A percentile compares a stretch with the other conserved stretches of the same genome.
Conservation (phyloP, 139 green algal species). For the Tetraselmis striata region DNA sequence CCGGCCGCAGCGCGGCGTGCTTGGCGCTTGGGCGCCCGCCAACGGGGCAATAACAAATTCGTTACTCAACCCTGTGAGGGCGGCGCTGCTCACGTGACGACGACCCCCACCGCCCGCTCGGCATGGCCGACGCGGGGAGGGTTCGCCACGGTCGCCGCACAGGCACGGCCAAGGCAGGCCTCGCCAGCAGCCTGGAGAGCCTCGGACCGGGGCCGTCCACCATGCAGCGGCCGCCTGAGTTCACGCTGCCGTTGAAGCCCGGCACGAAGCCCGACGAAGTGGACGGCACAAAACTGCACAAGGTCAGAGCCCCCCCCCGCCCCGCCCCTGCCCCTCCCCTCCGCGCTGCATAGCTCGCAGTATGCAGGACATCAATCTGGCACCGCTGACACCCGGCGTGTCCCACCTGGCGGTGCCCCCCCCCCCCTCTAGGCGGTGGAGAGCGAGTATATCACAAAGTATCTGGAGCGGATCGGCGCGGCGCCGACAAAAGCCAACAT, state of each 20-base stretch:
- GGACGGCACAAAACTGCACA: not conserved
- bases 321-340: no score
- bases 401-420: no score
- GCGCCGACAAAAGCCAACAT: slow-evolving; percentile 24
- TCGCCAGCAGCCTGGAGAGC: not conserved
- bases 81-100: no score
- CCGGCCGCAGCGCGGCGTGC: no score
- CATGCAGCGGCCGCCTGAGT: not conserved
- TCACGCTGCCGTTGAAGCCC: not conserved
- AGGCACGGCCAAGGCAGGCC: not conserved
- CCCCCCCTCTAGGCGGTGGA: slow-evolving; percentile 33
- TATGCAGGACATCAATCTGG: no score
- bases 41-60: no score
- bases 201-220: not conserved
- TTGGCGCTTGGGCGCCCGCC: no score
- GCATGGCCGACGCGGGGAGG: not conserved
- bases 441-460: slow-evolving; percentile 41
- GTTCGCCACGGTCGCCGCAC: not conserved
- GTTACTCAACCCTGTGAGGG: no score
- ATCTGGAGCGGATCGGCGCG: slow-evolving; percentile 42
- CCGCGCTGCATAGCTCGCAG: no score
- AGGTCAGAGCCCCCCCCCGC: no score
- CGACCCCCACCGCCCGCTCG: no score
- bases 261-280: not conserved
- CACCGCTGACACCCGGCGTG: no score